Percentiles rank a stretch among this genome's conserved stretches.
Evolutionary conservation across 148 eudicot genomes (phyloP).

Genomic region (Agrostemma githago): DNA sequence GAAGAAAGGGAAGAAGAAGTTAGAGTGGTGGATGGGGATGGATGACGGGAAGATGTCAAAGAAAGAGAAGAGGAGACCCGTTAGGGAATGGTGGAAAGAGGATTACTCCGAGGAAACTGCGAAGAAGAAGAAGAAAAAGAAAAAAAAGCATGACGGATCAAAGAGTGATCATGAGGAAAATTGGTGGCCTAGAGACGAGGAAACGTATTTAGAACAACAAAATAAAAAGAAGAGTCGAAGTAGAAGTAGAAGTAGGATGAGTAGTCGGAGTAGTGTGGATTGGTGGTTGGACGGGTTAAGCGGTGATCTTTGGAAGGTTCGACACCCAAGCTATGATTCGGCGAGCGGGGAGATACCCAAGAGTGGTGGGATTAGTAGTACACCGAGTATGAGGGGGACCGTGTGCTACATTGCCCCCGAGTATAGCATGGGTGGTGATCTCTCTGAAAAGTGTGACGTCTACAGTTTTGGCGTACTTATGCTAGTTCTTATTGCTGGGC

Average conservation of each 20-base stretch:
- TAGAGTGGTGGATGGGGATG: conserved; percentile 82
- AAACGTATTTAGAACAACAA: conserved; percentile 32
- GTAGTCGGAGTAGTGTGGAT: conserved; percentile 62
- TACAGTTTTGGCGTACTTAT: conserved; percentile 82
- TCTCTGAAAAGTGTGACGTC: conserved; percentile 89
- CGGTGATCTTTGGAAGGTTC: conserved; percentile 64
- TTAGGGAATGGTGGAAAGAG: conserved; percentile 97
- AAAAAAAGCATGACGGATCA: conserved; percentile 26
- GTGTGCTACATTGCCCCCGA: conserved; percentile 92
- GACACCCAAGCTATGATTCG: conserved; percentile 54
- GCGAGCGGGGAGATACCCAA: conserved; percentile 62
- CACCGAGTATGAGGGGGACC: conserved; percentile 95
- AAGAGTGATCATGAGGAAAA: conserved; percentile 41
- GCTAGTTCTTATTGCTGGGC: conserved; percentile 70
- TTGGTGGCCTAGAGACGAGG: conserved; percentile 74
- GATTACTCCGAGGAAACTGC: conserved; percentile 77
- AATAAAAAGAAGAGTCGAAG: conserved; percentile 31
- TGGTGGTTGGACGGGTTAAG: conserved; percentile 92
- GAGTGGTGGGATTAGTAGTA: conserved; percentile 83
- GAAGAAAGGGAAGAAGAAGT: conserved; percentile 43
- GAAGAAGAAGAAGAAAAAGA: conserved; percentile 59
- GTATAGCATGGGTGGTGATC: conserved; percentile 60
- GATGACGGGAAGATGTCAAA: conserved; percentile 51
- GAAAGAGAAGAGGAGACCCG: conserved; percentile 68
- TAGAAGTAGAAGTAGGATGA: conserved; percentile 37